These are phyloP conservation scores for Phylloporus rhodoxanthus DNA, from an alignment of 768 basidiomycete genomes.

Conservation along the genomic window DNA sequence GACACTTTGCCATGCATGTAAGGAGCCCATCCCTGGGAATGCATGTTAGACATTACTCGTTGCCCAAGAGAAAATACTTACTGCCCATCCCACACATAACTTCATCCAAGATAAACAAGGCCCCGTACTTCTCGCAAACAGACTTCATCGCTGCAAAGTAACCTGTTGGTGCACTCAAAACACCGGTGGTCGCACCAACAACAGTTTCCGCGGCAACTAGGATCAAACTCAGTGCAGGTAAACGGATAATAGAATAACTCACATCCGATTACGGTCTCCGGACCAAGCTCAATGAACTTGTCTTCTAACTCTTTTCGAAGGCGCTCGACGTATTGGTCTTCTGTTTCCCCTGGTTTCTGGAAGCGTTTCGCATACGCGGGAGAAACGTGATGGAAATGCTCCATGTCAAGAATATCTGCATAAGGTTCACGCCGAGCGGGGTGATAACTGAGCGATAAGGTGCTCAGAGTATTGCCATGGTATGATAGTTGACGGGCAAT, in stretches of 20 bases:
- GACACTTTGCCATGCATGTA: slow-evolving; percentile 82
- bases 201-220: slow-evolving; percentile 82
- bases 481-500: slow-evolving; percentile 75
- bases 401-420: slow-evolving; percentile 53
- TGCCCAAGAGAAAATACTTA: slow-evolving; percentile 34
- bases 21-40: slow-evolving; percentile 69
- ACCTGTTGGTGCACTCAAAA: slow-evolving; percentile 69
- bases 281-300: slow-evolving; percentile 78
- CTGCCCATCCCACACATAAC: slow-evolving; percentile 92
- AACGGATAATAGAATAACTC: slow-evolving; percentile 24
- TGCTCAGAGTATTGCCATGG: slow-evolving; percentile 78
- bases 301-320: slow-evolving; percentile 77
- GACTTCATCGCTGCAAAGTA: slow-evolving; percentile 84
- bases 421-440: slow-evolving; percentile 66
- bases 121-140: slow-evolving; percentile 69
- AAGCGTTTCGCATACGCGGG: slow-evolving; percentile 86
- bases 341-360: slow-evolving; percentile 59
- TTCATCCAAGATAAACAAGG: slow-evolving; percentile 81
- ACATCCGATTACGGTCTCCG: slow-evolving; percentile 81
- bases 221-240: not conserved
- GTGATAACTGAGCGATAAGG: slow-evolving; percentile 63
- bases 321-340: slow-evolving; percentile 74
- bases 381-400: slow-evolving; percentile 78
- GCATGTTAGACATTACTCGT: not conserved
- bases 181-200: slow-evolving; percentile 80